phyloP scores from a whole-genome alignment of 495 filamentous ascomycete genomes.

The Penicillium coprophilum region DNA sequence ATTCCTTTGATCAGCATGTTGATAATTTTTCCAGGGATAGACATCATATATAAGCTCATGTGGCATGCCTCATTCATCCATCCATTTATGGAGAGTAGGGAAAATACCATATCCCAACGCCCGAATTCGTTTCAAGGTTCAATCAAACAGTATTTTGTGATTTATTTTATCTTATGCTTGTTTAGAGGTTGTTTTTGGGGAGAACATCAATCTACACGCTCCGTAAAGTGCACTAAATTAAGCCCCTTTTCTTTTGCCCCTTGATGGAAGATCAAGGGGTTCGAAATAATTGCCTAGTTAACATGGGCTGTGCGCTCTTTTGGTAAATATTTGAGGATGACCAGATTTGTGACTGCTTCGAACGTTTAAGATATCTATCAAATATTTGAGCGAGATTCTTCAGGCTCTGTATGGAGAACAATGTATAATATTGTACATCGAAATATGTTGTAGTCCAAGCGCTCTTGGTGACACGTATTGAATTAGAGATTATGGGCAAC shows the following conservation, averaged over 20 bases:
- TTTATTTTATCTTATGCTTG: neutral
- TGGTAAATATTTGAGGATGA: neutral
- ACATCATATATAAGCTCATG: neutral
- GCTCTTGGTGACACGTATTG: constrained; percentile 1
- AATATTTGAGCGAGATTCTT: neutral
- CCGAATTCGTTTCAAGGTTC: neutral
- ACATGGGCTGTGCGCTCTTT: neutral
- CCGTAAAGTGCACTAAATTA: neutral
- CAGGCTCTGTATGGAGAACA: neutral
- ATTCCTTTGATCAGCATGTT: neutral
- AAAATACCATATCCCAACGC: neutral
- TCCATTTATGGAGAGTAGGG: neutral
- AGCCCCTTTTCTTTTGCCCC: neutral
- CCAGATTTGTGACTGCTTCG: neutral
- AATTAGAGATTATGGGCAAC: neutral
- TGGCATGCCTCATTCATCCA: neutral
- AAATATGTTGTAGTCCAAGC: neutral
- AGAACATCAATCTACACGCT: neutral
- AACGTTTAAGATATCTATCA: neutral
- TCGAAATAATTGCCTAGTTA: neutral
- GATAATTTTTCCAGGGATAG: neutral
- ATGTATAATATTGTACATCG: neutral
- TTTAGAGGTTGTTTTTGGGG: neutral
- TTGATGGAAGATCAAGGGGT: neutral
- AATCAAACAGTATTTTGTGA: neutral